Base-by-base conservation (phyloP, 805 yeast species). In the Candida nitratophila region DNA sequence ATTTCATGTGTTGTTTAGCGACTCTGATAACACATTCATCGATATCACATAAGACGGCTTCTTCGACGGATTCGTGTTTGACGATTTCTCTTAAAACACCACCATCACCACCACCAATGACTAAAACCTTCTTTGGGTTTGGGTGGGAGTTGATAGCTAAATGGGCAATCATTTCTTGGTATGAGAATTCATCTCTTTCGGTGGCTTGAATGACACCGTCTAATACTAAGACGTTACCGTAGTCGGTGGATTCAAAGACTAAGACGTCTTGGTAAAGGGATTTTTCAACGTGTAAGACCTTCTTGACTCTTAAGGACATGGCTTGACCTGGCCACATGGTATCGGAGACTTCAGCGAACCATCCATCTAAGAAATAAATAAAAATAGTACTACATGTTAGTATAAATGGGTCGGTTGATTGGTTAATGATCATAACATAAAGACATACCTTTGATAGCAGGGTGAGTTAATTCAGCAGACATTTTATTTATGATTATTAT, bases 251-350 rank as follows among this genome's bases (percentile, higher is more conserved):
- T 69, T 90, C 86, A 73, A 91, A 93, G 43, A 93, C 93, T 46
- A 91, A 72, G 17, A 91, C 90, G 60, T 91, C 98, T 72, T 91
- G 99, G 68, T 85, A 91, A 66, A 82, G 77, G 48, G 96, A 86
- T 66, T 83, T 76, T 64, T 84, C 96, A 49, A 77, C 84, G 68
- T 86, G 89, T 52, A 91, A 74, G 43, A 91, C 77, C 66, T 89
- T 81, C 54, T 91, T 88, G 46, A 91, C 98, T 51, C 81, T 77
- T 55, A 91, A 74, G 42, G 89, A 78, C 93, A 93, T 83, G 54
- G 97, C 98, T 75, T 90, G 96, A 52, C 99, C 99, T 27, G 99
- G 98, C 95, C 96, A 91, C 87, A 88, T 85, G 62, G 95, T 86
- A 66, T 90, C 87, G 53, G 96, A 86, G 64, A 86, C 74, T 68